Evolutionary conservation across 306 rosid species (phyloP).

Genomic region (Fragaria iinumae): DNA sequence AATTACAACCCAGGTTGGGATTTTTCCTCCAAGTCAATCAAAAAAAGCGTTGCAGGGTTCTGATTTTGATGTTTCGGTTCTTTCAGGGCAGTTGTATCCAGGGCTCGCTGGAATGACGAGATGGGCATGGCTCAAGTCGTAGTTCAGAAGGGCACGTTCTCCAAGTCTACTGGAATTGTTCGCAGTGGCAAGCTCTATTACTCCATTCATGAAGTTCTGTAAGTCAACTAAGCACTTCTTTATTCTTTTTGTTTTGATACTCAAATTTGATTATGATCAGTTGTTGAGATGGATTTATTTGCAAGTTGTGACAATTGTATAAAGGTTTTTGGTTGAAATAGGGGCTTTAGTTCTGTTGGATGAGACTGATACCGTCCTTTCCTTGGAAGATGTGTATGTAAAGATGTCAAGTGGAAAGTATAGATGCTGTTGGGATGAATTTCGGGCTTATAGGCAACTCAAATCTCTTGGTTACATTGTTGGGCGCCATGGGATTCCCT

Average conservation of each 20-base stretch:
- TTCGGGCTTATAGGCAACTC: conserved; percentile 81
- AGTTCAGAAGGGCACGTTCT: conserved; percentile 60
- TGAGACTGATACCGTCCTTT: conserved; percentile 35
- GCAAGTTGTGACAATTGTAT: conserved; percentile 9
- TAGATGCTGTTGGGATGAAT: conserved; percentile 66
- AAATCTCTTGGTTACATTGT: conserved; percentile 77
- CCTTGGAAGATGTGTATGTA: conserved; percentile 52
- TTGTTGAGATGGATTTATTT: neutral
- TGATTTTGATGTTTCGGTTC: conserved; percentile 1
- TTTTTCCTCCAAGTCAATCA: neutral
- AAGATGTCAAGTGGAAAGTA: conserved; percentile 39
- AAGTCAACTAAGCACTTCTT: conserved; percentile 27
- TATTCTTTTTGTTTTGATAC: neutral
- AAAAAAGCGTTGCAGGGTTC: neutral
- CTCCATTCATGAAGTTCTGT: conserved; percentile 77
- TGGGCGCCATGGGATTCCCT: conserved; percentile 54
- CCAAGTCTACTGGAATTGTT: conserved; percentile 70
- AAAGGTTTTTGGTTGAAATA: conserved; percentile 73
- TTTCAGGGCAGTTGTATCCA: conserved; percentile 50
- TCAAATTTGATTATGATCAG: neutral
- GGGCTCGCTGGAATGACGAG: conserved; percentile 54
- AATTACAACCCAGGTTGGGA: conserved; percentile 60
- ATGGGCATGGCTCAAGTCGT: conserved; percentile 64
- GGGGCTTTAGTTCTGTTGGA: conserved; percentile 59
- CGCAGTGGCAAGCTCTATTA: conserved; percentile 53